A percentile compares a stretch with the other conserved stretches of the same genome.
Conservation (phyloP, 345 rosid genomes). For the Lumnitzera racemosa region DNA sequence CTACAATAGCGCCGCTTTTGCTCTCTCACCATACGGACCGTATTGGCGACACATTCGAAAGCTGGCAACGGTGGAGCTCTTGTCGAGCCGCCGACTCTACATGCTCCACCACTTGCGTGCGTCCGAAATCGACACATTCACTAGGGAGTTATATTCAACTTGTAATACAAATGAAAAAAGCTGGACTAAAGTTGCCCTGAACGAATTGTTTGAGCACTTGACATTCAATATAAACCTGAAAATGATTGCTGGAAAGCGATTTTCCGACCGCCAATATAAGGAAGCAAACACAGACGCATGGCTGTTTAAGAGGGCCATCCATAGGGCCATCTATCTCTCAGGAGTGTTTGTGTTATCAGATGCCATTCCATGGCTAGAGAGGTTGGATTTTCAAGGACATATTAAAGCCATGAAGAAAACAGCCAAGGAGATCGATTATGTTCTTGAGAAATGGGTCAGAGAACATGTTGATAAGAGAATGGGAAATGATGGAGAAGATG, state of each 20-base stretch:
- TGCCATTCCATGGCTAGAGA: constrained; percentile 11
- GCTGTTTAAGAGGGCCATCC: constrained; percentile 4
- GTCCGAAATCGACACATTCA: constrained; percentile 8
- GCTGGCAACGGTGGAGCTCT: constrained; percentile 5
- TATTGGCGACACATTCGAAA: constrained; percentile 10
- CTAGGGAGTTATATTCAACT: constrained; percentile 3
- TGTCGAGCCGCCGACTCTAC: constrained; percentile 13
- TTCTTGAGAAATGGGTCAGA: constrained; percentile 12
- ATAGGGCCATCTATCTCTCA: background rate
- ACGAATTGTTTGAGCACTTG: constrained; percentile 4
- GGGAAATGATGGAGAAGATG: background rate
- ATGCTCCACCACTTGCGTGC: constrained; percentile 2
- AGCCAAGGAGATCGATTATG: constrained; percentile 9
- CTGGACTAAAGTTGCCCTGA: background rate
- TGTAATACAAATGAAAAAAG: background rate
- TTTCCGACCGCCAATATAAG: background rate
- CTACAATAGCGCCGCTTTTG: constrained; percentile 8
- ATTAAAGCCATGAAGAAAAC: constrained; percentile 16
- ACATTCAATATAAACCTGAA: constrained; percentile 9
- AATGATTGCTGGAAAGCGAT: constrained; percentile 13
- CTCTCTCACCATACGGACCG: constrained; percentile 10
- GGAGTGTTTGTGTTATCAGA: constrained; percentile 16
- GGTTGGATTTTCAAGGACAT: constrained; percentile 16
- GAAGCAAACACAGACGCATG: constrained; percentile 7
- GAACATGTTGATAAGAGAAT: constrained; percentile 10